Percentiles rank a stretch among this genome's conserved stretches.
Conservation (phyloP, 306 rosid species). For the Cucurbita argyrosperma region DNA sequence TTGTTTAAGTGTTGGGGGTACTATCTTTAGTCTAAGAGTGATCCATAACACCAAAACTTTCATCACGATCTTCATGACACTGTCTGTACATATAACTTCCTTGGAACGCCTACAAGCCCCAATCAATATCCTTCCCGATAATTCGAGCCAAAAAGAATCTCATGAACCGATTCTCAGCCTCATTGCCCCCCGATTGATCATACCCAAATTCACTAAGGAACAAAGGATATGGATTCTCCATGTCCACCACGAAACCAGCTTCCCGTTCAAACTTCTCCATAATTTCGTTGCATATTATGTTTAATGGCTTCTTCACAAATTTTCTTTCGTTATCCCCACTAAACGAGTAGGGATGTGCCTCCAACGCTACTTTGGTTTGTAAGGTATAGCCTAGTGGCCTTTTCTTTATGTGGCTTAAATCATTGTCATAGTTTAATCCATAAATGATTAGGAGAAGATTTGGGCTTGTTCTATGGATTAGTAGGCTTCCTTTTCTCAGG, state of each 20-base stretch:
- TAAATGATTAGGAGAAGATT: conserved; percentile 19
- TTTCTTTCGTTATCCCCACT: conserved; percentile 17
- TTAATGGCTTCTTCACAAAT: conserved; percentile 33
- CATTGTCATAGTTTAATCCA: conserved; percentile 27
- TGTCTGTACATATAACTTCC: no score
- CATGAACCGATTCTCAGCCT: conserved; percentile 15
- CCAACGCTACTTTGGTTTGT: conserved; percentile 23
- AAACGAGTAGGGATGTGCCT: conserved; percentile 36
- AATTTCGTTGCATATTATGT: conserved; percentile 21
- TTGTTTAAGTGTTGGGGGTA: conserved; percentile 11
- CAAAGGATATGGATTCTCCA: conserved; percentile 17
- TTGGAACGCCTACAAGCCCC: conserved; percentile 5
- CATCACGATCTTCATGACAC: no score
- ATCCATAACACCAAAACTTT: conserved; percentile 20
- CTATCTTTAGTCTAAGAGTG: conserved; percentile 13
- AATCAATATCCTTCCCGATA: conserved; percentile 32
- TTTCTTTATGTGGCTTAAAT: conserved; percentile 19
- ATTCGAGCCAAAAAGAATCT: conserved; percentile 31
- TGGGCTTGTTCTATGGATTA: conserved; percentile 20
- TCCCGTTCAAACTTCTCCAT: conserved; percentile 14
- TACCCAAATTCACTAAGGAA: conserved; percentile 33
- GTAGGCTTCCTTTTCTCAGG: conserved; percentile 16
- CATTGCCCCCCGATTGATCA: conserved; percentile 10
- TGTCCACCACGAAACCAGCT: conserved; percentile 29
- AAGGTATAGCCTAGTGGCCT: conserved; percentile 10